Evolutionary conservation across 2,329 filamentous ascomycete species (phyloP).

Genomic region (Colletotrichum camelliae): DNA sequence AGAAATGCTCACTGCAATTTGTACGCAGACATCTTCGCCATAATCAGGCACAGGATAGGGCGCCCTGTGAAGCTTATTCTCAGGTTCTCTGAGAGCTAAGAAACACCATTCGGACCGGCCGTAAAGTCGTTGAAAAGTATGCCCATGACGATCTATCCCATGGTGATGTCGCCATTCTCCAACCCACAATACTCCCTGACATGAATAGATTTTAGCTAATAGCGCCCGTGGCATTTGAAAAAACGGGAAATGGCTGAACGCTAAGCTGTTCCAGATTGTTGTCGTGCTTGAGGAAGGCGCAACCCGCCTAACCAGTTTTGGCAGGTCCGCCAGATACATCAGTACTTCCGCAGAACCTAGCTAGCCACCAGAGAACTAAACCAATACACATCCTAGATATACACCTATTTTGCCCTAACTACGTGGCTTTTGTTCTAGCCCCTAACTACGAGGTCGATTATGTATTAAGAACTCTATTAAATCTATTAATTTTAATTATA

Average conservation of each 20-base stretch:
- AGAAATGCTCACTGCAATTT: neutral
- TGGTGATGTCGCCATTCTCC: neutral
- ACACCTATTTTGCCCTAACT: too few species aligned
- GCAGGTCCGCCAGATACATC: too few species aligned
- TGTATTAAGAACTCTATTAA: too few species aligned
- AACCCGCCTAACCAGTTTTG: too few species aligned
- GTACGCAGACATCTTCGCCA: neutral
- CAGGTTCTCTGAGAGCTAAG: neutral
- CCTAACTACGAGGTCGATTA: too few species aligned
- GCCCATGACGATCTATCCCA: neutral
- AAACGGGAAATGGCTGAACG: neutral
- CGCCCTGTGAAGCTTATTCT: neutral
- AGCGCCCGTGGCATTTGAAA: neutral
- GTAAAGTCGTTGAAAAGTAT: neutral
- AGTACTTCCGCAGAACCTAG: too few species aligned
- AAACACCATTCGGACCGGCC: neutral
- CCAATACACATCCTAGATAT: too few species aligned
- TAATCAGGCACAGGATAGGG: neutral
- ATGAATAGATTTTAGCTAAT: neutral
- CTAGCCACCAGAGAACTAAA: too few species aligned
- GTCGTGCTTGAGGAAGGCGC: too few species aligned
- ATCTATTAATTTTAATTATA: too few species aligned
- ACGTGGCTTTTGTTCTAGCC: too few species aligned
- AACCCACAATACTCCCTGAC: neutral
- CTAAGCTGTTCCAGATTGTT: neutral